A percentile compares a stretch with the other conserved stretches of the same genome.
These are phyloP conservation scores for Sclerospora graminicola DNA, from an alignment of 352 stramenopile species.

Conservation along the genomic window DNA sequence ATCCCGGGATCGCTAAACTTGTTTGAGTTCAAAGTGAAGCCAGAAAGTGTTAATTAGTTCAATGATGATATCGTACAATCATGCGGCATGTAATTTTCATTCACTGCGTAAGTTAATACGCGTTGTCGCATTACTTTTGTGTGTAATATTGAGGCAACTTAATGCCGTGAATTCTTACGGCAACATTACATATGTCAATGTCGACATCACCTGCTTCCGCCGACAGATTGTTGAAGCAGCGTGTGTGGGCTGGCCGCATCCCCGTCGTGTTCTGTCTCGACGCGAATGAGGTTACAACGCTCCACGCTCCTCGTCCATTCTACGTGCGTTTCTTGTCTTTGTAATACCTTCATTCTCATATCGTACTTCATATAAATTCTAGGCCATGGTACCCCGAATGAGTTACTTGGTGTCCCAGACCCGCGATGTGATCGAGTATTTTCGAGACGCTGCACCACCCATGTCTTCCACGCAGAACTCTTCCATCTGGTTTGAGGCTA, in stretches of 20 bases:
- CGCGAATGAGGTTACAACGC: slow-evolving; percentile 64
- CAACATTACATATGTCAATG: slow-evolving; percentile 1
- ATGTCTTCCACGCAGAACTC: slow-evolving; percentile 39
- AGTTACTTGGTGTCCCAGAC: slow-evolving; percentile 71
- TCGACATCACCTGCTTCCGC: slow-evolving; percentile 1
- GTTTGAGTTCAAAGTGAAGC: too few species aligned
- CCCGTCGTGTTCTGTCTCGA: slow-evolving; percentile 71
- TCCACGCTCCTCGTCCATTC: slow-evolving; percentile 67
- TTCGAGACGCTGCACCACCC: slow-evolving; percentile 57
- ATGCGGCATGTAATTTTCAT: background rate
- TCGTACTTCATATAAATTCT: slow-evolving; percentile 2
- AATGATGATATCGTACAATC: too few species aligned
- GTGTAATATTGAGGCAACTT: background rate
- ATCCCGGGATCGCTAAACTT: too few species aligned
- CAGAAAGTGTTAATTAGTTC: too few species aligned
- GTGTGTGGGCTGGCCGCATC: slow-evolving; percentile 54
- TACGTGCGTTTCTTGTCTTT: slow-evolving; percentile 40
- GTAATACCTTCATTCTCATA: background rate
- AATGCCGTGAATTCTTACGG: background rate
- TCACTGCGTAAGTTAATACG: background rate
- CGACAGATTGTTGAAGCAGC: slow-evolving; percentile 13
- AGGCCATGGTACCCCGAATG: slow-evolving; percentile 78
- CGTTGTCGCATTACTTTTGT: background rate
- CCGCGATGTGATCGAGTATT: slow-evolving; percentile 67
- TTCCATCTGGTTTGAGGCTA: slow-evolving; percentile 63